phyloP scores from a whole-genome alignment of 164 flowering plant genomes.

The Chimonanthus praecox region DNA sequence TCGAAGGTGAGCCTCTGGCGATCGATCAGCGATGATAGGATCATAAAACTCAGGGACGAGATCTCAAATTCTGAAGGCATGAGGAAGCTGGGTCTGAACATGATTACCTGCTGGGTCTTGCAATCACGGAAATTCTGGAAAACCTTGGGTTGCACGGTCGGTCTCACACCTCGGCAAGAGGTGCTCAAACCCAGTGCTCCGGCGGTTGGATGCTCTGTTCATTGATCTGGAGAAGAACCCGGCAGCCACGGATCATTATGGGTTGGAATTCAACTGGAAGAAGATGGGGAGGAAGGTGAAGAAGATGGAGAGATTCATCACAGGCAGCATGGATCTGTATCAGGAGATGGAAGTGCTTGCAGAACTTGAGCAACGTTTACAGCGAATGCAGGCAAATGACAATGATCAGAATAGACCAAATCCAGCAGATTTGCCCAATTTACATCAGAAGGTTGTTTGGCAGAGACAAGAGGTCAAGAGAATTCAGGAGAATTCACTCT shows the following conservation, averaged over 20 bases:
- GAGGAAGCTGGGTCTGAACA: slow-evolving; percentile 72
- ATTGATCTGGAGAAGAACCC: slow-evolving; percentile 32
- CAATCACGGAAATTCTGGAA: slow-evolving; percentile 58
- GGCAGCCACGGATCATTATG: slow-evolving; percentile 28
- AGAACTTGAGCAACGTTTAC: slow-evolving; percentile 65
- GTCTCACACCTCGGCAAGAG: slow-evolving; percentile 60
- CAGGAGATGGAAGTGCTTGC: slow-evolving; percentile 78
- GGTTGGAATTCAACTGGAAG: slow-evolving; percentile 55
- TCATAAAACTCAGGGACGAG: slow-evolving; percentile 51
- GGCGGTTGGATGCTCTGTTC: slow-evolving; percentile 55
- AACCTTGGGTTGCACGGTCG: slow-evolving; percentile 45
- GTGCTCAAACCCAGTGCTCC: slow-evolving; percentile 52
- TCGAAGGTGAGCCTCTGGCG: slow-evolving; percentile 79
- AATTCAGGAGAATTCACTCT: slow-evolving; percentile 53
- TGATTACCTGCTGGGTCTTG: slow-evolving; percentile 41
- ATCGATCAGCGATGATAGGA: slow-evolving; percentile 56
- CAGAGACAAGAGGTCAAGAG: slow-evolving; percentile 68
- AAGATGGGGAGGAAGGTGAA: slow-evolving; percentile 83
- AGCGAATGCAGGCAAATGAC: slow-evolving; percentile 45
- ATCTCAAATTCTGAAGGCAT: slow-evolving; percentile 54
- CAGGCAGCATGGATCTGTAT: slow-evolving; percentile 49
- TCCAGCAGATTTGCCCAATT: slow-evolving; percentile 38
- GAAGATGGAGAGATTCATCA: slow-evolving; percentile 71
- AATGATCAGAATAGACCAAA: slow-evolving; percentile 30
- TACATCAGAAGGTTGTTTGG: slow-evolving; percentile 62